phyloP scores from a whole-genome alignment of 2,329 filamentous ascomycete species.

The Massarina eburnea region DNA sequence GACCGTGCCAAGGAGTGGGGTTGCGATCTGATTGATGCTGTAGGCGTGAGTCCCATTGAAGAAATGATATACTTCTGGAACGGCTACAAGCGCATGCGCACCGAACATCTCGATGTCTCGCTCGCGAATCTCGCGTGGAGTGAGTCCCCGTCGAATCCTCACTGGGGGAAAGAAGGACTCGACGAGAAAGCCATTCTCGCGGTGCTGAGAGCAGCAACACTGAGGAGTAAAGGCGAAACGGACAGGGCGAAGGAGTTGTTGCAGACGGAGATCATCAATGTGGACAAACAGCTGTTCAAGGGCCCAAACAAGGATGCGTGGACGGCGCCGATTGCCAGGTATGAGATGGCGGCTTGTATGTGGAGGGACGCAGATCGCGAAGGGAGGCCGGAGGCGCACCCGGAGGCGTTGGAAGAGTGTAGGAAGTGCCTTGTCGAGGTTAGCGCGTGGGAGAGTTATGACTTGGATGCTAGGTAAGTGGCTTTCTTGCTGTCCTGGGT shows the following conservation, averaged over 20 bases:
- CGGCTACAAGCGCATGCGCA: slow-evolving; percentile 78
- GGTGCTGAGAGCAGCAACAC: slow-evolving; percentile 66
- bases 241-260: slow-evolving; percentile 68
- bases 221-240: slow-evolving; percentile 64
- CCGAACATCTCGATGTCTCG: slow-evolving; percentile 64
- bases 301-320: slow-evolving; percentile 69
- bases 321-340: slow-evolving; percentile 72
- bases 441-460: slow-evolving; percentile 69
- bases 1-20: slow-evolving; percentile 68
- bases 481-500: too few species aligned
- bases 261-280: slow-evolving; percentile 61
- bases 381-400: slow-evolving; percentile 37
- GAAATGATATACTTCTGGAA: slow-evolving; percentile 97
- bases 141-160: slow-evolving; percentile 53
- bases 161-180: slow-evolving; percentile 54
- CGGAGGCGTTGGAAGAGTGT: slow-evolving; percentile 61
- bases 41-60: slow-evolving; percentile 77
- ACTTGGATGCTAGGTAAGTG: slow-evolving; percentile 66
- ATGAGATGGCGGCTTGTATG: slow-evolving; percentile 80
- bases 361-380: slow-evolving; percentile 66
- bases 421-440: slow-evolving; percentile 67
- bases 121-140: slow-evolving; percentile 68
- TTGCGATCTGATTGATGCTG: slow-evolving; percentile 70
- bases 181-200: slow-evolving; percentile 67
- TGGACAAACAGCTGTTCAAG: slow-evolving; percentile 58